Evolutionary conservation across 2,329 filamentous ascomycete genomes (phyloP), one percentile per base, ranked within the genome.

Genomic region (Alternaria atra): DNA sequence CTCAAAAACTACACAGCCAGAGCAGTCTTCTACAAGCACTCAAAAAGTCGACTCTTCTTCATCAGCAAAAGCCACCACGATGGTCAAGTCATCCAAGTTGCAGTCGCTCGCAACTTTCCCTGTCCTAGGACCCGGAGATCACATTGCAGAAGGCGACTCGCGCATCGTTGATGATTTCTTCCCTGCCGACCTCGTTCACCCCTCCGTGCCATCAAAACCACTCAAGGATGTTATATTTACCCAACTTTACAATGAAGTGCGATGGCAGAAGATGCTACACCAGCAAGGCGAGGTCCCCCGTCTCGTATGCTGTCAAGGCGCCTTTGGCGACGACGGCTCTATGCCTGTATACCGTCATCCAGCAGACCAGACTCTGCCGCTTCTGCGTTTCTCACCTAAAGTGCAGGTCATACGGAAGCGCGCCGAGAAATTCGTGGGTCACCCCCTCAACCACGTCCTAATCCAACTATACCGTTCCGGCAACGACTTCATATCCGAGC

Each of bases 301-400:
- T 37, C 86, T 97, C 2, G 92, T 98, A 6, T 93, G 93, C 50
- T 93, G 97, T 20, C 94, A 98, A 77, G 95, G 94, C 4, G 82
- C 86, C 15, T 82, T 93, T 30, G 84, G 83, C 39, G 74, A 83
- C 0, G 89, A 94, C 70, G 92, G 91, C 17, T 89, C 84, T 66
- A 89, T 91, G 76, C 95, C 95, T 23, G 85, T 98, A n/a, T 99
- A 99, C 78, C 91, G 95, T 13, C 95, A 98, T 78, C 95, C 95
- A 44, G 88, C 93, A 4, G 95, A 99, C 73, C 91, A 96, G 76
- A 92, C 91, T 1, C 90, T 94, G 0, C 89, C 91, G 0, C 79
- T 97, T 13, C 81, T 90, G 1, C 84, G 89, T 2, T 98, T 97
- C 79, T 91, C 92, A 0, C 83, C 88, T 0, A 89, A 88, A 0